Evolutionary conservation across 495 filamentous ascomycete genomes (phyloP), one percentile per base, ranked within the genome.

Genomic region (Acidomyces sp.): DNA sequence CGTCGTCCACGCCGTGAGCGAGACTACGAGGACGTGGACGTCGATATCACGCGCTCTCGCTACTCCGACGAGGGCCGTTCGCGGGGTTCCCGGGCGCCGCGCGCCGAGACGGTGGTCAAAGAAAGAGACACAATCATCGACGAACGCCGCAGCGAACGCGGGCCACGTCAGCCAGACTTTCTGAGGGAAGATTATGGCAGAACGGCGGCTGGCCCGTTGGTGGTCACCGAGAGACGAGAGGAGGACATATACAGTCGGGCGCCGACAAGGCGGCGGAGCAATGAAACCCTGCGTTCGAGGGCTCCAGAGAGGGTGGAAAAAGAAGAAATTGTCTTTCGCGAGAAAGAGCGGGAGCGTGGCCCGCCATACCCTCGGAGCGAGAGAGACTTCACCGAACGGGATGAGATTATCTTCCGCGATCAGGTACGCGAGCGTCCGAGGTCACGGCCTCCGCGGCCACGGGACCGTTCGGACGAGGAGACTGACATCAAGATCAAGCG

Each of bases 171-270:
- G n/a, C 69, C 68, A 23, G 70, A 71, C 9, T 74, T 74, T 48
- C 51, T 74, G 11, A 61, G 64, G 36, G 69, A 72, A 9, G 71
- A 72, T 44, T 71, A 71, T 44, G 63, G 62, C 23, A 52, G 55
- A 23, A 39, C 54, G 41, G 52, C 52, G n/a, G 56, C 60, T 22
- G 70, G 67, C 13, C 56, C 56, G 6, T 44, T 74, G 41, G 70
- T 72, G 3, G 16, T 72, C 9, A 61, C 64, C 37, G 52, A 41
- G 39, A 32, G 22, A 37, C 22, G 35, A 17, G 54, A 56, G 34
- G 47, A 56, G 26, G 42, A 47, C 29, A 44, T 34, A 23, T 45
- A 48, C 18, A 41, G 41, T 24, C 44, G 52, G 18, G 43, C 48
- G 18, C 44, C 43, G 34, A 30, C 37, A 19, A 33, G 51, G 25